Conservation (phyloP, 306 rosid species). For the Argentina anserina region DNA sequence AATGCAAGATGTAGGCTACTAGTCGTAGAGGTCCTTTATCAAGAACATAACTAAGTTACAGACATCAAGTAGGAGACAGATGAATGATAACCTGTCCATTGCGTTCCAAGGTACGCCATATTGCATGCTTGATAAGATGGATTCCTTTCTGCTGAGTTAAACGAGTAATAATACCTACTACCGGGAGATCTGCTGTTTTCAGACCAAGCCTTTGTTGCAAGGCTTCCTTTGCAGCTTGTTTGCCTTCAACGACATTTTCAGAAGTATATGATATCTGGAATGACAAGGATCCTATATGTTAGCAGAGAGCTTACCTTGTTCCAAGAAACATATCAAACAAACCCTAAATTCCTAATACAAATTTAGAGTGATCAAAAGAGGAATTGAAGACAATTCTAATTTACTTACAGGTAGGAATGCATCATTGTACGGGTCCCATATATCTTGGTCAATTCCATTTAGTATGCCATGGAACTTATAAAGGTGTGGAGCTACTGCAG, state of each 20-base stretch:
- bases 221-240: constrained; percentile 86
- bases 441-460: constrained; percentile 94
- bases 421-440: constrained; percentile 93
- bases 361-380: not conserved
- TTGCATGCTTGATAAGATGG: constrained; percentile 93
- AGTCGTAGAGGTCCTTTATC: not conserved
- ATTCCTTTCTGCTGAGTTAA: constrained; percentile 97
- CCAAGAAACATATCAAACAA: not conserved
- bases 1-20: not conserved
- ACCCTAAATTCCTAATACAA: not conserved
- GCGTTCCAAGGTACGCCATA: constrained; percentile 68
- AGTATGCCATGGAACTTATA: constrained; percentile 91
- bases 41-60: not conserved
- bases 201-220: constrained; percentile 78
- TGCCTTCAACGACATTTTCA: constrained; percentile 96
- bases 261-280: constrained; percentile 76
- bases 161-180: constrained; percentile 79
- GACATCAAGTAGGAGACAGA: constrained; percentile 15
- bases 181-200: constrained; percentile 66
- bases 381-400: not conserved
- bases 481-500: constrained; percentile 63
- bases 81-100: constrained; percentile 70
- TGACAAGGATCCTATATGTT: constrained; percentile 12
- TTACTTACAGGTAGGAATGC: constrained; percentile 80
- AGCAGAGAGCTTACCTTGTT: constrained; percentile 6